Evolutionary conservation across 108 stramenopile genomes (phyloP), one percentile per base, ranked within the genome.

Genomic region (Cyclostephanos invisitatus): DNA sequence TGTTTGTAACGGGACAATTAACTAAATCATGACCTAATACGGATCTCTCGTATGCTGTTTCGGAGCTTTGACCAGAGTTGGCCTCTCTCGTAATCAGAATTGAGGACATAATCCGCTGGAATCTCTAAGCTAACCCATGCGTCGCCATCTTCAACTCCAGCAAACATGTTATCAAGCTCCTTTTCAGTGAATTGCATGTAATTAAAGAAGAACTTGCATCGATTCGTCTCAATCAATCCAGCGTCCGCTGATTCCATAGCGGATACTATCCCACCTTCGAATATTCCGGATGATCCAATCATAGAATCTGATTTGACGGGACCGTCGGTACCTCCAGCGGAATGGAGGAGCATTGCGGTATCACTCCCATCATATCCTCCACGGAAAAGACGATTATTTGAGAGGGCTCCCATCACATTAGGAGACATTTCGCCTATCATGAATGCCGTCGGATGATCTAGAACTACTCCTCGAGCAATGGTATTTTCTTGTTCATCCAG

Each of bases 401-500:
- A 64, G 22, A 87, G 37, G 50, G 49, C 32, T 54, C 82, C 78
- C 62, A 75, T 56, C 2, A 83, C 66, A 67, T 77, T 73, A 0
- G 75, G 75, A 67, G 87, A 83, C 86, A 89, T 90, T 83, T 93
- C 92, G 25, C 77, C 77, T 25, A 94, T 79, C 8, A 86, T 87
- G 74, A 94, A 94, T 32, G 93, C 85, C 14, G 93, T 94, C 5
- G 90, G 89, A 71, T 94, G 86, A 76, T 94, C 93, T 27, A 94
- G 55, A 62, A 91, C 87, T 17, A 86, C 89, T 64, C 93, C 90
- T 64, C 93, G 89, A 81, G 86, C 85, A 24, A 90, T 80, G 66
- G 84, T 86, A 49, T 89, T 84, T 72, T 87, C 72, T 47, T 86
- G 51, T 15, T 91, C 86, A 74, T 86, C 83, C 36, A 75, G 50